Evolutionary conservation across 768 basidiomycete species (phyloP).

Genomic region (Amanita thiersii): DNA sequence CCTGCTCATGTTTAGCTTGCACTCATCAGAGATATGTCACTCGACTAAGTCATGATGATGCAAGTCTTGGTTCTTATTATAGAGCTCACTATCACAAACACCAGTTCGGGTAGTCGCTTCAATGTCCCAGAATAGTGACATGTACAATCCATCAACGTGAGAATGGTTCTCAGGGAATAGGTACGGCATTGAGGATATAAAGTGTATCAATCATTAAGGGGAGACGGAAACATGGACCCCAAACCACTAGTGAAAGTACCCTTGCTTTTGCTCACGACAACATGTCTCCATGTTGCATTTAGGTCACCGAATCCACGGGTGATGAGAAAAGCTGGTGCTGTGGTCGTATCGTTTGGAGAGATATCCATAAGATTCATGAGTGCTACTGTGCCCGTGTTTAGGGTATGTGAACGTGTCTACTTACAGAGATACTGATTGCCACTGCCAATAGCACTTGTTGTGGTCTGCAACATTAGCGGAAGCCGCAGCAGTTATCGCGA

Average conservation of each 20-base stretch:
- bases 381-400: not conserved
- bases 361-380: not conserved
- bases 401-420: not conserved
- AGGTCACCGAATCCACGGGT: slow-evolving; percentile 6
- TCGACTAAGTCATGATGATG: too few relatives aligned
- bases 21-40: too few relatives aligned
- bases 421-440: not conserved
- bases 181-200: too few relatives aligned
- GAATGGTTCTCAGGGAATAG: too few relatives aligned
- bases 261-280: slow-evolving; percentile 5
- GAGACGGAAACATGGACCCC: too few relatives aligned
- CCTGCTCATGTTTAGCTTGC: too few relatives aligned
- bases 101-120: too few relatives aligned
- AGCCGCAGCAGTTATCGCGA: not conserved
- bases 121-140: too few relatives aligned
- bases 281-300: slow-evolving; percentile 3
- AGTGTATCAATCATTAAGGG: too few relatives aligned
- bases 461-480: slow-evolving; percentile 4
- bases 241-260: slow-evolving; percentile 9
- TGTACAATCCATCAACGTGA: too few relatives aligned
- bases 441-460: not conserved
- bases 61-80: too few relatives aligned
- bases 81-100: too few relatives aligned
- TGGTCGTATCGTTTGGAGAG: not conserved
- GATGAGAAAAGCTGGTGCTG: not conserved